Percentiles rank a stretch among this genome's conserved stretches.
phyloP scores from a whole-genome alignment of 139 green algal genomes.

The Closterium sp. region DNA sequence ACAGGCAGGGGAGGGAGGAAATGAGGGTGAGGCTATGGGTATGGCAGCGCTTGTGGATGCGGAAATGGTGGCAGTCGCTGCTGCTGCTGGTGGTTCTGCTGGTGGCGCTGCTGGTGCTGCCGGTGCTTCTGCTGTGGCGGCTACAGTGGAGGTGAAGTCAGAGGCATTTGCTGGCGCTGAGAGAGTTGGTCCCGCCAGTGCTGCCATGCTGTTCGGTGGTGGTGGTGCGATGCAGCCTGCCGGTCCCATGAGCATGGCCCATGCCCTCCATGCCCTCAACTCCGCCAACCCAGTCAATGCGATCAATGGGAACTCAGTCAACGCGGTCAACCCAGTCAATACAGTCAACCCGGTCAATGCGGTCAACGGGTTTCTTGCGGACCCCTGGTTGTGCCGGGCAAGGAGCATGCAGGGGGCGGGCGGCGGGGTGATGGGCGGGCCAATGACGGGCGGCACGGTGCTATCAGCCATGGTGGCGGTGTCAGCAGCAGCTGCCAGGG shows the following conservation, averaged over 20 bases:
- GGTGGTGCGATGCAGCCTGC: neutral
- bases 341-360: neutral
- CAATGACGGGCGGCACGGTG: neutral
- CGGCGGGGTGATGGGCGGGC: neutral
- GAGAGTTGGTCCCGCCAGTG: neutral
- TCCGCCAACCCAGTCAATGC: neutral
- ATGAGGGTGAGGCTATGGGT: neutral
- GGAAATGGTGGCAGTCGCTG: neutral
- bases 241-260: neutral
- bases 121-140: too few relatives aligned
- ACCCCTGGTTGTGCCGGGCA: neutral
- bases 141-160: neutral
- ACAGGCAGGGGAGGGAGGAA: neutral
- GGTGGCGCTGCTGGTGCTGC: neutral
- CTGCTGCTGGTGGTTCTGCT: neutral
- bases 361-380: neutral
- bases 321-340: neutral
- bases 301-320: neutral
- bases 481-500: neutral
- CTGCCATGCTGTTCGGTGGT: neutral
- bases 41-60: neutral
- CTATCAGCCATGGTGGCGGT: neutral
- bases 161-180: neutral
- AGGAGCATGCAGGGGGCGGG: neutral
- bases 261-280: neutral